These are phyloP conservation scores for Brettanomyces sp. DNA, from an alignment of 805 yeast genomes.

Conservation along the genomic window DNA sequence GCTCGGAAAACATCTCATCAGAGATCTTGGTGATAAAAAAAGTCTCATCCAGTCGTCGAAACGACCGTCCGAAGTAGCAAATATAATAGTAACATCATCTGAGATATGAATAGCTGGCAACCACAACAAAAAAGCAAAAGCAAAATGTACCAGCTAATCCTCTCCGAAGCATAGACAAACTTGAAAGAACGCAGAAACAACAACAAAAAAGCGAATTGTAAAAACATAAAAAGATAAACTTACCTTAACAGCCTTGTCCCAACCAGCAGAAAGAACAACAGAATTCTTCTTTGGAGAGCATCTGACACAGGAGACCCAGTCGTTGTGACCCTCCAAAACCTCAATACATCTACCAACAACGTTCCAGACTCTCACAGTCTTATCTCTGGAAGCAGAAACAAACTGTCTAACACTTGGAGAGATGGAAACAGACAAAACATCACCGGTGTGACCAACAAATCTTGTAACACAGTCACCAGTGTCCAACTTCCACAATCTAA, in stretches of 20 bases:
- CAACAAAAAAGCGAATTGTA: background rate
- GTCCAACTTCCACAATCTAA: conserved; percentile 96
- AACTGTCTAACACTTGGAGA: conserved; percentile 95
- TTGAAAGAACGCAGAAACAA: no score
- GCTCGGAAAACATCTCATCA: conserved; percentile 39
- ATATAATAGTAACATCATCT: conserved; percentile 74
- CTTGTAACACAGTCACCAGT: conserved; percentile 90
- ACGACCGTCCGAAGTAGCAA: conserved; percentile 98
- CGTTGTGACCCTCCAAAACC: conserved; percentile 91
- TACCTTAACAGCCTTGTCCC: conserved; percentile 99
- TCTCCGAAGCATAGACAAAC: no score
- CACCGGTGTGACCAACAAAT: conserved; percentile 97
- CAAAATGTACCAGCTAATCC: background rate
- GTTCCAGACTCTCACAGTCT: conserved; percentile 99
- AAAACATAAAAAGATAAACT: conserved; percentile 33
- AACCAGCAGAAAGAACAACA: conserved; percentile 91
- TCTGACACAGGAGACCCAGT: conserved; percentile 98
- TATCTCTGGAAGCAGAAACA: conserved; percentile 98
- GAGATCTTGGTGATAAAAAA: conserved; percentile 97
- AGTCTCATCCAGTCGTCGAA: conserved; percentile 80
- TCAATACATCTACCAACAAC: conserved; percentile 94
- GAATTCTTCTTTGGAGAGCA: conserved; percentile 78
- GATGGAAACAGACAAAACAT: conserved; percentile 94
- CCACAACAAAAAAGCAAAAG: background rate
- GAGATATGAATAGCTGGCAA: conserved; percentile 14